These are phyloP conservation scores for Stachybotrys elegans DNA, from an alignment of 2,329 filamentous ascomycete genomes.

Conservation along the genomic window DNA sequence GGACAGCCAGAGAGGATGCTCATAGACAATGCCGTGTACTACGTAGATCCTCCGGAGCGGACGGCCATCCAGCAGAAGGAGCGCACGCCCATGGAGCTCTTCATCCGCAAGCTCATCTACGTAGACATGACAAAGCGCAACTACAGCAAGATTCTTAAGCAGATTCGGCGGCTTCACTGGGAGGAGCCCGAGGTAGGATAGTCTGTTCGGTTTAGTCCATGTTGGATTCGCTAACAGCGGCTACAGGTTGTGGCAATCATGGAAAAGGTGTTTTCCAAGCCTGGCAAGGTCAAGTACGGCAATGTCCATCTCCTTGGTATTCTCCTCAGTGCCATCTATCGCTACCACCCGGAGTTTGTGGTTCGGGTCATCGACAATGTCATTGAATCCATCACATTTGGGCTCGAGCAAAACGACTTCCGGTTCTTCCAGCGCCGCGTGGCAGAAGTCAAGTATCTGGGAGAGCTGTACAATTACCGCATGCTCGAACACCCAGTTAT, in stretches of 20 bases:
- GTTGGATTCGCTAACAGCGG: neutral
- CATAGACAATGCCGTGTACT: constrained; percentile 96
- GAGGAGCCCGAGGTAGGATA: constrained; percentile 72
- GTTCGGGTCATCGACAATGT: constrained; percentile 89
- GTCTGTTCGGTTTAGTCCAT: neutral
- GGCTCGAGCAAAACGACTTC: constrained; percentile 94
- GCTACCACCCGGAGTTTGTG: constrained; percentile 88
- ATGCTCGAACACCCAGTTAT: constrained; percentile 94
- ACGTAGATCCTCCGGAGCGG: constrained; percentile 90
- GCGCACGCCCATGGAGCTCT: constrained; percentile 85
- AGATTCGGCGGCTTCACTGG: constrained; percentile 94
- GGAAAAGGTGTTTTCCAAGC: constrained; percentile 91
- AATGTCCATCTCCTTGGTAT: constrained; percentile 93
- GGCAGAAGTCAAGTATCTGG: constrained; percentile 92
- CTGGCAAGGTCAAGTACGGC: constrained; percentile 94
- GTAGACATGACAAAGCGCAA: constrained; percentile 91
- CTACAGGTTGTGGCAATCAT: constrained; percentile 64
- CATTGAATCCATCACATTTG: constrained; percentile 80
- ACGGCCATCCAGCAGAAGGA: constrained; percentile 96
- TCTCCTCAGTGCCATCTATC: constrained; percentile 79
- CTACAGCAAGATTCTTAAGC: constrained; percentile 88
- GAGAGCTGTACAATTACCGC: constrained; percentile 95
- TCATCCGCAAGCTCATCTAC: constrained; percentile 89
- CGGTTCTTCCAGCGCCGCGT: constrained; percentile 93
- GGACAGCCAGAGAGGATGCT: constrained; percentile 96